phyloP scores from a whole-genome alignment of 2,329 filamentous ascomycete genomes.

The Capronia coronata region DNA sequence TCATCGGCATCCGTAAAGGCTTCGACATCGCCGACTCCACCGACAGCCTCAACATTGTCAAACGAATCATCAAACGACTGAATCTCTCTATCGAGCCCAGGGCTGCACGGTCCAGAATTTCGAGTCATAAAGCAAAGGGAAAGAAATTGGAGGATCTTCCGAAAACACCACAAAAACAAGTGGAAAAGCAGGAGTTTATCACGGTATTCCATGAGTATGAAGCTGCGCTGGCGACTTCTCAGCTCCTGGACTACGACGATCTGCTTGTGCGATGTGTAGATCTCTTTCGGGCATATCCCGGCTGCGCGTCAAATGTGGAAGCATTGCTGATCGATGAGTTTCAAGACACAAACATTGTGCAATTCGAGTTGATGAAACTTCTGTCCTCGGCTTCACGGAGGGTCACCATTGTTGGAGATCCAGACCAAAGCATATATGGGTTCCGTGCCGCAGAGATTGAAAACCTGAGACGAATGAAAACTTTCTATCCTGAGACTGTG shows the following conservation, averaged over 20 bases:
- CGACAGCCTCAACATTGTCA: slow-evolving; percentile 73
- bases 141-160: slow-evolving; percentile 40
- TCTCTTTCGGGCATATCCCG: slow-evolving; percentile 64
- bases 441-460: slow-evolving; percentile 89
- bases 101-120: slow-evolving; percentile 68
- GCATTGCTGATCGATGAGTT: slow-evolving; percentile 94
- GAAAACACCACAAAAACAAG: slow-evolving; percentile 31
- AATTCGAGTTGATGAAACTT: slow-evolving; percentile 89
- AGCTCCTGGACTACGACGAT: slow-evolving; percentile 91
- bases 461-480: slow-evolving; percentile 73
- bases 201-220: slow-evolving; percentile 70
- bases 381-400: slow-evolving; percentile 65
- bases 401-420: slow-evolving; percentile 95
- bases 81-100: slow-evolving; percentile 62
- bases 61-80: slow-evolving; percentile 71
- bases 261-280: slow-evolving; percentile 77
- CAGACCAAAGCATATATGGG: slow-evolving; percentile 96
- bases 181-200: slow-evolving; percentile 60
- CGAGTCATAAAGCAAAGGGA: slow-evolving; percentile 53
- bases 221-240: slow-evolving; percentile 63
- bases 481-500: slow-evolving; percentile 68
- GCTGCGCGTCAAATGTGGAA: slow-evolving; percentile 82
- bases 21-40: slow-evolving; percentile 86
- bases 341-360: slow-evolving; percentile 90
- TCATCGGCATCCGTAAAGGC: slow-evolving; percentile 72